Conservation (phyloP, 495 filamentous ascomycete genomes). For the Podospora fimiseda region DNA sequence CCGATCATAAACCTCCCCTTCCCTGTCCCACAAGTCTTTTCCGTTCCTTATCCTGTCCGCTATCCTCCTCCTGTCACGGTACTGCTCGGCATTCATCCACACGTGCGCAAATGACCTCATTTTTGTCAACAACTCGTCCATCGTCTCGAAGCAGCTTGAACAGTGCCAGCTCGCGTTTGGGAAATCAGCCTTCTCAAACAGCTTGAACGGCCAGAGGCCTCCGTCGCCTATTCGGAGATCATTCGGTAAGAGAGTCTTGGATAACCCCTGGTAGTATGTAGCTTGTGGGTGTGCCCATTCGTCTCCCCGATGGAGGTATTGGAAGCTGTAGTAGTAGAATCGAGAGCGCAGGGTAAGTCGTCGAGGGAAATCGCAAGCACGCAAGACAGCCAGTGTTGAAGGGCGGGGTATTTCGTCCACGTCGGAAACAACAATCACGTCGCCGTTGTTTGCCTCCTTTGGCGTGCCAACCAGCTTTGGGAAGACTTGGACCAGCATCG, state of each 20-base stretch:
- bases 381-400: conserved; percentile 36
- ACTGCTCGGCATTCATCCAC: conserved; percentile 37
- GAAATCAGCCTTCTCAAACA: conserved; percentile 36
- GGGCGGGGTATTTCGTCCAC: conserved; percentile 50
- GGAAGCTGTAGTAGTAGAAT: conserved; percentile 55
- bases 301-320: conserved; percentile 44
- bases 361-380: conserved; percentile 44
- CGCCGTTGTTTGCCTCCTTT: conserved; percentile 18
- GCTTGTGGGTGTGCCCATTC: conserved; percentile 54
- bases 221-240: conserved; percentile 42
- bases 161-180: conserved; percentile 51
- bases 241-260: conserved; percentile 41
- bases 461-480: conserved; percentile 30
- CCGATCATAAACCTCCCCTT: conserved; percentile 38
- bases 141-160: conserved; percentile 46
- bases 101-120: conserved; percentile 46
- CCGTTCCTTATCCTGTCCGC: conserved; percentile 43
- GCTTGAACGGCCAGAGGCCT: conserved; percentile 21
- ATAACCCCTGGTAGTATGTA: conserved; percentile 43
- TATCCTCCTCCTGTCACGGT: conserved; percentile 35
- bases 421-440: conserved; percentile 44
- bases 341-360: conserved; percentile 45
- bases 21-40: conserved; percentile 45
- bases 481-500: conserved; percentile 45
- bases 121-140: conserved; percentile 47